Base-by-base conservation (phyloP, 495 filamentous ascomycete genomes). In the Aspergillus indologenus region DNA sequence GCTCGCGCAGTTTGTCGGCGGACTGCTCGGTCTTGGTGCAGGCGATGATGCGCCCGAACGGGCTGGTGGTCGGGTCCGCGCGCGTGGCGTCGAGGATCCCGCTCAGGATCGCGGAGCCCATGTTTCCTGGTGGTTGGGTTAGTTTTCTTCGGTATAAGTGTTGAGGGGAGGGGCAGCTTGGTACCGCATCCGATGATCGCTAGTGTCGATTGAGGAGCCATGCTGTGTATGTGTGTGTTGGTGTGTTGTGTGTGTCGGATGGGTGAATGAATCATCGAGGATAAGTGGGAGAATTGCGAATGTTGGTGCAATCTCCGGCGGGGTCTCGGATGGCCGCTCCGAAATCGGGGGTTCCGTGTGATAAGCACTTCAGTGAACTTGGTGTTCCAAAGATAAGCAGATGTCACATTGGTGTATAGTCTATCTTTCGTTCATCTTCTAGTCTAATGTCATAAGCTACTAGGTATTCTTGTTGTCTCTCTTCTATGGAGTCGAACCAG, bases 31-130 rank as follows among this genome's bases (percentile, higher is more conserved):
- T 69, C 18, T 73, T 71, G 20, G 73, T 75, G 65, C 61, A 68
- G 0, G 66, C 64, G 20, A 73, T 68, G 34, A 40, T 40, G 34
- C 34, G 34, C 34, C 34, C 34, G 57, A 74, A 65, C 17, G 31
- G 26, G 19, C 24, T 56, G 40, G 58, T 48, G 23, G 15, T 9
- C 44, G 17, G 58, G 45, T 9, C 24, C 11, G 19, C 31, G 57
- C 70, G 73, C 46, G 71, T 71, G 34, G 66, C 59, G 15, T 67
- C 61, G 15, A 75, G 62, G 8, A 75, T 53, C 40, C 73, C 71
- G 50, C 64, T 62, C 1, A 75, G 66, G 34, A 75, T 72, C 46
- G 73, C 70, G 22, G 71, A 69, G 55, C 71, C 73, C 71, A 75
- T 74, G 57, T 74, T 75, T 57, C 73, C 72, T 75, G 57, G 22